These are phyloP conservation scores for Eucalyptus cloeziana DNA, from an alignment of 345 rosid species.

Conservation along the genomic window DNA sequence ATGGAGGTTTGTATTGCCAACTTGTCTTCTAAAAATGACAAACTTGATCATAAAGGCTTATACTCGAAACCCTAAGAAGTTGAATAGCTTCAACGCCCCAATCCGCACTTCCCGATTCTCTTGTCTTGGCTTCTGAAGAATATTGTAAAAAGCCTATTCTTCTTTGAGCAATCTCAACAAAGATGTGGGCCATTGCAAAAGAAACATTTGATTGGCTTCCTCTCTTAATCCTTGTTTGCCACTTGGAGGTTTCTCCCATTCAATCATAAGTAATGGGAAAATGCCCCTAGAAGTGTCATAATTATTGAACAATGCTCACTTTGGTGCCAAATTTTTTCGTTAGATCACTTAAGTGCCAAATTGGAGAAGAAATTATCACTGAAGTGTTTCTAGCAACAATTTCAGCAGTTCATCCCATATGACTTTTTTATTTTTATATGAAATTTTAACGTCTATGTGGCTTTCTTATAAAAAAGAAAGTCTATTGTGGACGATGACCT, in stretches of 20 bases:
- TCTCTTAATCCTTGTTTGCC: background rate
- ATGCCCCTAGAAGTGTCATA: too few species aligned
- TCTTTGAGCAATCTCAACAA: background rate
- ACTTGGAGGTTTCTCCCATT: background rate
- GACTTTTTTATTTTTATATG: background rate
- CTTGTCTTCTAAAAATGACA: background rate
- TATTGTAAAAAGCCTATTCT: background rate
- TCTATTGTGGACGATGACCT: background rate
- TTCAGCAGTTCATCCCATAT: too few species aligned
- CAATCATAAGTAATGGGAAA: too few species aligned
- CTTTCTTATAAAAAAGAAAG: background rate
- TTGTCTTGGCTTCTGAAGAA: background rate
- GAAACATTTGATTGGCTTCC: background rate
- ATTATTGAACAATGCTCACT: background rate
- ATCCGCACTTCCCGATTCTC: background rate
- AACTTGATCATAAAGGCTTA: background rate
- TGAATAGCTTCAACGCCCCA: background rate
- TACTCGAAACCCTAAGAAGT: background rate
- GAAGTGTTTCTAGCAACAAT: fast-evolving
- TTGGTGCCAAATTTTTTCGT: fast-evolving
- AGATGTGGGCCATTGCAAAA: background rate
- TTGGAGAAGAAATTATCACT: background rate
- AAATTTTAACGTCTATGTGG: background rate
- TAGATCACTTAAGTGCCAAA: background rate
- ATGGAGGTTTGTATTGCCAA: background rate